Conservation (phyloP, 164 flowering plant species). For the Akebia trifoliata region DNA sequence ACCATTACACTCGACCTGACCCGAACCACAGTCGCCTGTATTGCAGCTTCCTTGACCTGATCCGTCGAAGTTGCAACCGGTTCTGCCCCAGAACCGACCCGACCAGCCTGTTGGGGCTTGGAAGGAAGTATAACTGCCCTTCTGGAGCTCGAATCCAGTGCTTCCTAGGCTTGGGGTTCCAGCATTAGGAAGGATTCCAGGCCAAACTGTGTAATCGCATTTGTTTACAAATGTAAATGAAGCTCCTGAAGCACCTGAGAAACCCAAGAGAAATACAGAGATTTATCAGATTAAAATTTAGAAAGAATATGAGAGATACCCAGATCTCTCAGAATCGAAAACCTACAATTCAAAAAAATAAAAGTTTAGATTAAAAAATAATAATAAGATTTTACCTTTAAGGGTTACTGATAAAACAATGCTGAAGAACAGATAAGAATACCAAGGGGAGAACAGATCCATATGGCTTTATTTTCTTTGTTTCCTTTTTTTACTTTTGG, state of each 20-base stretch:
- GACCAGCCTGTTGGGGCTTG: conserved; percentile 45
- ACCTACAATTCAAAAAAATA: too few relatives aligned
- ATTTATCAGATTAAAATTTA: too few relatives aligned
- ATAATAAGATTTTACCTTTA: too few relatives aligned
- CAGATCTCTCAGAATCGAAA: too few relatives aligned
- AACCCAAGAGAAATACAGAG: too few relatives aligned
- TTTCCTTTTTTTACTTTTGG: too few relatives aligned
- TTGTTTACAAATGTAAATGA: conserved; percentile 60
- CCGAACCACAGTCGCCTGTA: conserved; percentile 63
- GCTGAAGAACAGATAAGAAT: too few relatives aligned
- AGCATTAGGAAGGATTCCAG: conserved; percentile 56
- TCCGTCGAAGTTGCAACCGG: conserved; percentile 46
- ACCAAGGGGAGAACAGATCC: too few relatives aligned
- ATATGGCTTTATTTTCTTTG: too few relatives aligned
- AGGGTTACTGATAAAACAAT: too few relatives aligned
- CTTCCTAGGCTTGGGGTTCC: conserved; percentile 40
- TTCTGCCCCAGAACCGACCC: conserved; percentile 70
- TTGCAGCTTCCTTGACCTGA: conserved; percentile 41
- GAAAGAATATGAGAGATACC: too few relatives aligned
- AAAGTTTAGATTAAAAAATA: too few relatives aligned
- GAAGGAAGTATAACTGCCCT: conserved; percentile 15
- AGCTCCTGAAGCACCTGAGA: conserved; percentile 39
- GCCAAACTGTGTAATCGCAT: conserved; percentile 69
- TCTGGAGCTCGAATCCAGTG: conserved; percentile 61
- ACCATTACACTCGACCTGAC: conserved; percentile 51